Conservation (phyloP, 768 basidiomycete genomes). For the Boletus insuetus region DNA sequence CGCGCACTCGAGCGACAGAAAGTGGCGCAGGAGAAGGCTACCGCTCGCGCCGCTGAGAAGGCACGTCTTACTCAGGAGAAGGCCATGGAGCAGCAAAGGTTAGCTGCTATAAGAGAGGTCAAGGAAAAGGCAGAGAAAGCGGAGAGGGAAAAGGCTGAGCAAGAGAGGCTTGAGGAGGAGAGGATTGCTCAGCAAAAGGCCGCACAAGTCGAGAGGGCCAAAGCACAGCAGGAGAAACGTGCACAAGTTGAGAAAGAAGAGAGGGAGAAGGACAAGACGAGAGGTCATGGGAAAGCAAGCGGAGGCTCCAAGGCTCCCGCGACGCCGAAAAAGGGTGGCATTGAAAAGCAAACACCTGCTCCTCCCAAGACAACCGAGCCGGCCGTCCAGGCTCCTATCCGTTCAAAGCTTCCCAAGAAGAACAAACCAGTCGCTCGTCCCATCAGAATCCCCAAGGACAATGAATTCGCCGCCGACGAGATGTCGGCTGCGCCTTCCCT, state of each 20-base stretch:
- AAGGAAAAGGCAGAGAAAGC: conserved; percentile 37
- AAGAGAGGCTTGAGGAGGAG: conserved; percentile 42
- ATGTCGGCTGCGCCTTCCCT: conserved; percentile 43
- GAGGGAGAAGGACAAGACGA: conserved; percentile 30
- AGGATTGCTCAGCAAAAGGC: conserved; percentile 29
- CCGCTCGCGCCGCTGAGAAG: conserved; percentile 49
- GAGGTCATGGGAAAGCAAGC: conserved; percentile 22
- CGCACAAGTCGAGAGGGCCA: conserved; percentile 38
- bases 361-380: conserved; percentile 32
- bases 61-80: conserved; percentile 53
- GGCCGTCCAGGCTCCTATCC: conserved; percentile 63
- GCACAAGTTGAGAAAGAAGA: conserved; percentile 30
- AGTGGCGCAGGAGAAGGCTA: conserved; percentile 56
- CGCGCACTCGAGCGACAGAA: conserved; percentile 61
- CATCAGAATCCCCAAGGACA: conserved; percentile 60
- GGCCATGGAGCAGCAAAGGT: conserved; percentile 50
- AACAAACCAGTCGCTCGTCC: conserved; percentile 63
- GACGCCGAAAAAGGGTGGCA: conserved; percentile 14
- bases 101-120: conserved; percentile 36
- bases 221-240: conserved; percentile 33
- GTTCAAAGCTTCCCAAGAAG: conserved; percentile 85
- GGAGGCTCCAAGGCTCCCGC: conserved; percentile 24
- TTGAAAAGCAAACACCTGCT: conserved; percentile 19
- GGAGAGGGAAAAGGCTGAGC: conserved; percentile 36
- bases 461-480: conserved; percentile 41